Base-by-base conservation (phyloP, 768 basidiomycete species). In the Agaricus subrufescens region DNA sequence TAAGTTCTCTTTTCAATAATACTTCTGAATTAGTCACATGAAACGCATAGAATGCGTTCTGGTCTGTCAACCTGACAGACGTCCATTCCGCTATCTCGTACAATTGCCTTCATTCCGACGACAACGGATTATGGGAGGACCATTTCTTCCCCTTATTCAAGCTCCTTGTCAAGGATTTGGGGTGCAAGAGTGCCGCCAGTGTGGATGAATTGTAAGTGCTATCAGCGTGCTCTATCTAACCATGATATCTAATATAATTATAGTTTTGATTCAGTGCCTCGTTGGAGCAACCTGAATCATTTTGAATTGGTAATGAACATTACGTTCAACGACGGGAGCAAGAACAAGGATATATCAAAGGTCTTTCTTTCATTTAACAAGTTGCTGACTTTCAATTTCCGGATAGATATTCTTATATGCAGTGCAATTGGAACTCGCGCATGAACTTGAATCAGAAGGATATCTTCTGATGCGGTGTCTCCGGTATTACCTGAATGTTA, bases 271-370 rank as follows among this genome's bases (percentile, higher is more conserved):
- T 43, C 27, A 14, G 31, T 73, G 3, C 75, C 75, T 8, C 57
- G 34, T 3, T 76, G 75, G 73, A 12, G 52, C 1, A 57, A 56
- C 7, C 58, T 77, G 1, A 63, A 64, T 25, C 71, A 71, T 50
- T 75, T 75, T 55, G 29, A 59, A 1, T 38, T 40, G 1, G 48
- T 69, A 0, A 46, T 70, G 9, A 48, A 52, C 8, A 38, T 67
- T 1, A 25, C 60, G 1, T 75, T 71, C 56, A 56, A 60, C 1
- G 66, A 75, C 61, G 69, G 67, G 1, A 62, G 56, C 12, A 73
- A 74, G 44, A 65, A 61, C 50, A 46, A 65, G 27, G 69, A 74
- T 53, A 64, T 75, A 3, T 38, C 67, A 5, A 72, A 69, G 56
- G 73, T 75, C 54, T 51, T 40, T 12, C 3, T 14, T 15, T 19